phyloP scores from a whole-genome alignment of 2,329 filamentous ascomycete genomes.

The Botrytis squamosa region DNA sequence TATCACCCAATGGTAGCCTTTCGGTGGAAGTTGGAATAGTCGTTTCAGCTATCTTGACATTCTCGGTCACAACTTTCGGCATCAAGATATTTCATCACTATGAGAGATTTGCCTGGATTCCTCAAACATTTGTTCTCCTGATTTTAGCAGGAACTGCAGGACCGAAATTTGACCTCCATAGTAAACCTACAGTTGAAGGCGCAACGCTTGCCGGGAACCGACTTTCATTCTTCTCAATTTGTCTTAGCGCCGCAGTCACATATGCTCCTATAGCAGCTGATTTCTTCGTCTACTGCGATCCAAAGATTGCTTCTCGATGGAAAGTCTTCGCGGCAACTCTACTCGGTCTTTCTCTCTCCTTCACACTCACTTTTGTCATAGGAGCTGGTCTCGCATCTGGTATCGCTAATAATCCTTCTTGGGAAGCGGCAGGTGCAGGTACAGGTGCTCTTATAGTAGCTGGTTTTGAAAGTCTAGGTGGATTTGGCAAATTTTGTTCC shows the following conservation, averaged over 20 bases:
- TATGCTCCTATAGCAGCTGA: slow-evolving; percentile 64
- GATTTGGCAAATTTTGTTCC: slow-evolving; percentile 66
- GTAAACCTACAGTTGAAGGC: slow-evolving; percentile 44
- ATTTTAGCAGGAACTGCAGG: slow-evolving; percentile 62
- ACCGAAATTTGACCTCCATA: slow-evolving; percentile 56
- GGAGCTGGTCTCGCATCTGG: slow-evolving; percentile 64
- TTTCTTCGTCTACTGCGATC: slow-evolving; percentile 64
- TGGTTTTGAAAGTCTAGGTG: slow-evolving; percentile 56
- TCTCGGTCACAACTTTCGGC: slow-evolving; percentile 65
- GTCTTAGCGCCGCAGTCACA: slow-evolving; percentile 61
- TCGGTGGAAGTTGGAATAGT: slow-evolving; percentile 66
- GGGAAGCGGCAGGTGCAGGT: slow-evolving; percentile 57
- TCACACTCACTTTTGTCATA: slow-evolving; percentile 59
- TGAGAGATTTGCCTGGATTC: slow-evolving; percentile 66
- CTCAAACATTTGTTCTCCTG: slow-evolving; percentile 59
- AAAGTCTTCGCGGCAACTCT: slow-evolving; percentile 58
- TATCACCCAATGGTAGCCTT: slow-evolving; percentile 56
- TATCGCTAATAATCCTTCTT: slow-evolving; percentile 50
- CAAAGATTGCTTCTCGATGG: slow-evolving; percentile 44
- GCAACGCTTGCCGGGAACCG: slow-evolving; percentile 54
- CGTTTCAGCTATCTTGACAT: slow-evolving; percentile 60
- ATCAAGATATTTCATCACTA: slow-evolving; percentile 68
- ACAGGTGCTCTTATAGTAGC: slow-evolving; percentile 65
- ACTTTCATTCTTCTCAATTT: slow-evolving; percentile 69
- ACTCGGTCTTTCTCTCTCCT: slow-evolving; percentile 55